A percentile compares a stretch with the other conserved stretches of the same genome.
Conservation (phyloP, 139 green algal genomes). For the Yamagishiella unicocca region DNA sequence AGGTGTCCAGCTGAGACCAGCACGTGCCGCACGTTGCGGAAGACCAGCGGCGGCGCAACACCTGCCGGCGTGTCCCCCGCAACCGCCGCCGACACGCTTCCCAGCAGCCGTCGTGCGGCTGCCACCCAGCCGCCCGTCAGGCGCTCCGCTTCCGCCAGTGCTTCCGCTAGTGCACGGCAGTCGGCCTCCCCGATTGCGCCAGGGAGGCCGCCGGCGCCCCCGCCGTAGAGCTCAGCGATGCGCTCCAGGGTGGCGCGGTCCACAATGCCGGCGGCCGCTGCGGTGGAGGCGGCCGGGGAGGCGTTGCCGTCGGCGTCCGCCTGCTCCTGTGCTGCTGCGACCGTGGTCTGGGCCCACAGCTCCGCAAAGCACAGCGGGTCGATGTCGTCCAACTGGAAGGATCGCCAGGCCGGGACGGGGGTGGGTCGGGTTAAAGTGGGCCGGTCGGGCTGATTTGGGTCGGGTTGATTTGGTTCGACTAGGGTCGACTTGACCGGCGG, state of each 20-base stretch:
- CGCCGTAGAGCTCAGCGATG: not conserved
- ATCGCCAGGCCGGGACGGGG: too few relatives aligned
- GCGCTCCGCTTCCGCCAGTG: conserved; percentile 20
- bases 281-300: not conserved
- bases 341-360: not conserved
- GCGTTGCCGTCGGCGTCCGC: not conserved
- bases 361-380: conserved; percentile 11
- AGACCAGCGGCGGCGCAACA: not conserved
- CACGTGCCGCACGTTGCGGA: conserved; percentile 12
- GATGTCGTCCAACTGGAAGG: not conserved
- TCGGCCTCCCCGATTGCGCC: not conserved
- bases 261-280: not conserved
- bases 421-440: too few relatives aligned
- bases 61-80: not conserved
- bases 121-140: conserved; percentile 42
- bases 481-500: too few relatives aligned
- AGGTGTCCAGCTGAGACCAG: conserved; percentile 35
- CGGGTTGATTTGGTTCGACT: too few relatives aligned
- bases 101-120: conserved; percentile 27
- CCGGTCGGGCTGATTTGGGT: too few relatives aligned
- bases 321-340: too few relatives aligned
- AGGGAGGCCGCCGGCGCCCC: not conserved
- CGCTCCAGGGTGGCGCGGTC: not conserved
- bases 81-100: not conserved
- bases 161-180: not conserved